phyloP scores from a whole-genome alignment of 2,329 filamentous ascomycete genomes.

The Verticillium klebahnii region DNA sequence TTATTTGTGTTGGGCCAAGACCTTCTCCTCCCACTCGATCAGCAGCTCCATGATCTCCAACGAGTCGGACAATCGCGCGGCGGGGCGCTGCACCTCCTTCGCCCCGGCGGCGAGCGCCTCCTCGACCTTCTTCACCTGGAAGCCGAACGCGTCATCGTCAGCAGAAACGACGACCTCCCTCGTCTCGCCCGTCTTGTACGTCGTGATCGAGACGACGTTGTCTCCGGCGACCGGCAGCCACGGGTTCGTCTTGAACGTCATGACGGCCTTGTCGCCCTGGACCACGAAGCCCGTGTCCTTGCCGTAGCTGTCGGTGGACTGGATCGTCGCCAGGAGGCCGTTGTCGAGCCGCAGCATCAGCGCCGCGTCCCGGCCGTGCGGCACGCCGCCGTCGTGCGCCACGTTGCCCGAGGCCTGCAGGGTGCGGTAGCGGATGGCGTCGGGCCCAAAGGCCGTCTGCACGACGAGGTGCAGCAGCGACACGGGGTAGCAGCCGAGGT shows the following conservation, averaged over 20 bases:
- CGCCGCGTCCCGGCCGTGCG: conserved; percentile 14
- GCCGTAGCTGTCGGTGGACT: conserved; percentile 21
- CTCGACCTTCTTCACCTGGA: conserved; percentile 19
- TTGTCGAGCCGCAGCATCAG: conserved; percentile 16
- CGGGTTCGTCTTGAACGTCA: conserved; percentile 20
- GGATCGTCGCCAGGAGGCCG: conserved; percentile 17
- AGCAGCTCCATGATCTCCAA: conserved; percentile 20
- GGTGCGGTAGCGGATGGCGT: conserved; percentile 13
- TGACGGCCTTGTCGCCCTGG: conserved; percentile 16
- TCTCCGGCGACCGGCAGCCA: conserved; percentile 20
- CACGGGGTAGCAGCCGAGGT: conserved; percentile 22
- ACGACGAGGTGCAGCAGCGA: conserved; percentile 20
- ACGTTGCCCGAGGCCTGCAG: conserved; percentile 17
- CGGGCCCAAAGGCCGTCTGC: conserved; percentile 16
- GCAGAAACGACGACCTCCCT: conserved; percentile 15
- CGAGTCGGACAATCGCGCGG: conserved; percentile 18
- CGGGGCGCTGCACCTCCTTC: conserved; percentile 16
- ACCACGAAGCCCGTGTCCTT: conserved; percentile 19
- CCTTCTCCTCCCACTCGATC: conserved; percentile 17
- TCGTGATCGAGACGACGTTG: conserved; percentile 17
- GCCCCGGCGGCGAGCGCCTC: conserved; percentile 13
- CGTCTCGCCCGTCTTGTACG: conserved; percentile 12
- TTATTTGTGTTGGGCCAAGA: neutral
- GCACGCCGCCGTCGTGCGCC: conserved; percentile 12
- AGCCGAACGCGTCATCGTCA: conserved; percentile 18